A percentile compares a stretch with the other conserved stretches of the same genome.
Conservation (phyloP, 2,329 filamentous ascomycete species). For the Exophiala bonariae region DNA sequence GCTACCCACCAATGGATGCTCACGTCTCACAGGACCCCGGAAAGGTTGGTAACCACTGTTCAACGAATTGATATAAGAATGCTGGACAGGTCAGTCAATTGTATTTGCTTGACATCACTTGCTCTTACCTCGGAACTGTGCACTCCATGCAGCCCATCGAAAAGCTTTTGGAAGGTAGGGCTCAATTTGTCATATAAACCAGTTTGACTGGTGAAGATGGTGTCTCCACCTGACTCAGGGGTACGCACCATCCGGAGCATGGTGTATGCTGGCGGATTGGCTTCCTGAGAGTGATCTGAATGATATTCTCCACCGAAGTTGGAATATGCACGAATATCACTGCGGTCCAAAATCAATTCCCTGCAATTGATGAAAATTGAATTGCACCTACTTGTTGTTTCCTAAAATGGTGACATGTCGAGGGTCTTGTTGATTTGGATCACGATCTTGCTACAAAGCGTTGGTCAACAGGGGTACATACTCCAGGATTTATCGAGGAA, state of each 20-base stretch:
- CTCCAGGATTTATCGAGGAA: not conserved
- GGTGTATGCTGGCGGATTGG: constrained; percentile 29
- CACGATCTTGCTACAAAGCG: constrained; percentile 25
- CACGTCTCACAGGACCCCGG: constrained; percentile 20
- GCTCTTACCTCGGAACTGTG: constrained; percentile 26
- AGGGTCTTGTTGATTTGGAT: constrained; percentile 28
- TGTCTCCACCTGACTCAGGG: constrained; percentile 28
- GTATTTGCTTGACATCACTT: no score
- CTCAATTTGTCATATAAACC: constrained; percentile 30
- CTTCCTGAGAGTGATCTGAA: constrained; percentile 29
- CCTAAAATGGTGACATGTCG: constrained; percentile 29
- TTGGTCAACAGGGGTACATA: no score
- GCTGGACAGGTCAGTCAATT: no score
- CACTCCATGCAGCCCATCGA: constrained; percentile 27
- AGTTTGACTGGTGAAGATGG: constrained; percentile 29
- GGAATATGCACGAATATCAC: constrained; percentile 23
- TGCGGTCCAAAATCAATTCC: not conserved
- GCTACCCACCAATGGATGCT: no score
- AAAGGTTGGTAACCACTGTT: constrained; percentile 24
- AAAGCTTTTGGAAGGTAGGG: constrained; percentile 25
- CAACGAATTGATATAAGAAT: constrained; percentile 20
- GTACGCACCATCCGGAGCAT: constrained; percentile 25
- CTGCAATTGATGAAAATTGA: no score
- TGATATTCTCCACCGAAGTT: constrained; percentile 26
- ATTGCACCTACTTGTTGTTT: constrained; percentile 27